phyloP scores from a whole-genome alignment of 805 yeast genomes.

The Gaillardinia entomophila region DNA sequence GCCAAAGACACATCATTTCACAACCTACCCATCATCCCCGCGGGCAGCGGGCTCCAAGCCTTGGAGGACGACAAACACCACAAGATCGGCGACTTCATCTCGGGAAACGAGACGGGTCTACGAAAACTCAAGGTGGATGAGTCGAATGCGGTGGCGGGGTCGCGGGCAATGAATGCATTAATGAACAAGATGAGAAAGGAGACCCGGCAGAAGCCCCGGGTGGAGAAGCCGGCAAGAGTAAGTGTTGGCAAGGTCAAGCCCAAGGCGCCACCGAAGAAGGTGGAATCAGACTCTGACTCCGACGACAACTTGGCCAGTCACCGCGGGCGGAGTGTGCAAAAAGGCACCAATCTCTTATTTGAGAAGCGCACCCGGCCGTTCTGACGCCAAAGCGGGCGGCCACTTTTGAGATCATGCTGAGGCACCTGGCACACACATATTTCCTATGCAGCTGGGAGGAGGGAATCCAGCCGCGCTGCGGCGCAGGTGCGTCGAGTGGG shows the following conservation, averaged over 20 bases:
- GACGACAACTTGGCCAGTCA: slow-evolving; percentile 6
- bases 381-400: no score
- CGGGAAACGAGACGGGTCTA: slow-evolving; percentile 4
- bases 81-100: slow-evolving; percentile 25
- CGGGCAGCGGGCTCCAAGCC: slow-evolving; percentile 23
- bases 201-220: slow-evolving; percentile 12
- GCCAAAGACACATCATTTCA: slow-evolving; percentile 14
- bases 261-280: neutral
- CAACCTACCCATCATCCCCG: slow-evolving; percentile 29
- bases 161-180: slow-evolving; percentile 33
- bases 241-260: slow-evolving; percentile 7
- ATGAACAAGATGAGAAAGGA: slow-evolving; percentile 30
- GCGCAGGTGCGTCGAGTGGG: no score
- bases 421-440: no score
- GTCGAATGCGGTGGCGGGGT: slow-evolving; percentile 9
- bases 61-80: slow-evolving; percentile 6
- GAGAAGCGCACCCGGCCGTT: slow-evolving; percentile 7
- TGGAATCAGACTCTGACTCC: slow-evolving; percentile 7
- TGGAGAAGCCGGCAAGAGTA: slow-evolving; percentile 7
- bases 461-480: no score
- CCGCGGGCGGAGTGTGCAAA: slow-evolving; percentile 10
- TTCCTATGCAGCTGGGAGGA: no score
- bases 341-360: slow-evolving; percentile 8
- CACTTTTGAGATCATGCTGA: no score
- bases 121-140: slow-evolving; percentile 1